Percentiles rank a stretch among this genome's conserved stretches.
These are phyloP conservation scores for Teratosphaeria pseudoeucalypti DNA, from an alignment of 2,329 filamentous ascomycete genomes.

Conservation along the genomic window DNA sequence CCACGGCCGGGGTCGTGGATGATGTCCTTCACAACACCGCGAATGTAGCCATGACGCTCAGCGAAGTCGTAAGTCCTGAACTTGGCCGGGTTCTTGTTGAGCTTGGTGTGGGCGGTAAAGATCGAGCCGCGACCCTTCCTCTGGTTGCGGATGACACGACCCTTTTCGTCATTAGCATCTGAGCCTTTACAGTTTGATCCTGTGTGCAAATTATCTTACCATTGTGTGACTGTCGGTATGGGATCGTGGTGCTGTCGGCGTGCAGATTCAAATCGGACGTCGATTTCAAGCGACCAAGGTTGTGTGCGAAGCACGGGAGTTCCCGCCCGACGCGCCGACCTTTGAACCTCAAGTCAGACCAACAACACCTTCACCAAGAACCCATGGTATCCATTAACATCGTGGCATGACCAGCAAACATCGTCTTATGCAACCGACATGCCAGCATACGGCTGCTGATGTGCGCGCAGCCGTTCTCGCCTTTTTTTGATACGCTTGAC, in stretches of 20 bases:
- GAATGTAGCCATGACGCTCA: constrained; percentile 76
- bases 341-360: neutral
- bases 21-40: constrained; percentile 97
- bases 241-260: neutral
- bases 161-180: constrained; percentile 24
- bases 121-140: constrained; percentile 65
- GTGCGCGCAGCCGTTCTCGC: neutral
- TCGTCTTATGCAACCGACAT: neutral
- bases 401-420: neutral
- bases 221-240: constrained; percentile 10
- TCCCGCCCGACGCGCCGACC: neutral
- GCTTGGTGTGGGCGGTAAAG: constrained; percentile 48
- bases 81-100: constrained; percentile 91
- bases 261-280: neutral
- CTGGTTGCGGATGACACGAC: constrained; percentile 69
- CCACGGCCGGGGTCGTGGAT: constrained; percentile 98
- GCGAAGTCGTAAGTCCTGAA: constrained; percentile 92
- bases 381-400: neutral
- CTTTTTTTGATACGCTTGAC: neutral
- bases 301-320: neutral
- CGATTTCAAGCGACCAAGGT: neutral
- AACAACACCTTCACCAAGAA: neutral
- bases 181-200: constrained; percentile 3
- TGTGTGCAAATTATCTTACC: constrained; percentile 6
- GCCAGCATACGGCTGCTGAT: neutral